Base-by-base conservation (phyloP, 1,284 basidiomycete species). In the Blastosporella zonata region DNA sequence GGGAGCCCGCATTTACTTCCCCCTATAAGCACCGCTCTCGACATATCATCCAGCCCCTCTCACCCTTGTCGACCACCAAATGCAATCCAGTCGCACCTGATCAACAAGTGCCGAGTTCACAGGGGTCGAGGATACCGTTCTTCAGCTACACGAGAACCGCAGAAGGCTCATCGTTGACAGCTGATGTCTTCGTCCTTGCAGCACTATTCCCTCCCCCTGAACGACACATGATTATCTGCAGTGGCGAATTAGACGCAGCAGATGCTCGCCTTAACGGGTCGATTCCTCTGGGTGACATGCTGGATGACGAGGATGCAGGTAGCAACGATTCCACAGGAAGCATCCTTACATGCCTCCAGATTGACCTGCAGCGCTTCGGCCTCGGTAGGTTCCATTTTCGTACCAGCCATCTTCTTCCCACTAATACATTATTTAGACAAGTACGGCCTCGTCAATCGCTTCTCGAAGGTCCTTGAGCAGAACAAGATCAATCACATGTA, bases 401-500 rank as follows among this genome's bases (percentile, higher is more conserved):
- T 43, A 15, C 20, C 34, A 40, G 12, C 21, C 22, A 40, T 6
- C 6, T 20, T 34, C 35, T 46, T 15, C 18, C 7, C 40, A 38
- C 28, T 20, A 31, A 54, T 39, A 29, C 20, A 33, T 25, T 48
- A 35, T 48, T 21, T 58, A 82, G 86, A 88, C 60, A 87, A 86
- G 59, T 76, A 87, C 55, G 87, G 88, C 22, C 74, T 90, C 7
- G 84, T 91, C 43, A 87, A 79, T 60, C 79, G 81, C 31, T 90
- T 87, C 62, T 90, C 87, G 18, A 74, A 79, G 18, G 76, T 86
- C 9, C 74, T 91, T 7, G 79, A 86, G 52, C 74, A 80, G 53
- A 81, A 81, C 55, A 77, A 79, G 4, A 87, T 90, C 64, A 84
- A 88, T 63, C 89, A 90, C 66, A 87, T 90, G 77, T 91, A 91